phyloP scores from a whole-genome alignment of 495 filamentous ascomycete genomes.

The Penicillium argentinense region DNA sequence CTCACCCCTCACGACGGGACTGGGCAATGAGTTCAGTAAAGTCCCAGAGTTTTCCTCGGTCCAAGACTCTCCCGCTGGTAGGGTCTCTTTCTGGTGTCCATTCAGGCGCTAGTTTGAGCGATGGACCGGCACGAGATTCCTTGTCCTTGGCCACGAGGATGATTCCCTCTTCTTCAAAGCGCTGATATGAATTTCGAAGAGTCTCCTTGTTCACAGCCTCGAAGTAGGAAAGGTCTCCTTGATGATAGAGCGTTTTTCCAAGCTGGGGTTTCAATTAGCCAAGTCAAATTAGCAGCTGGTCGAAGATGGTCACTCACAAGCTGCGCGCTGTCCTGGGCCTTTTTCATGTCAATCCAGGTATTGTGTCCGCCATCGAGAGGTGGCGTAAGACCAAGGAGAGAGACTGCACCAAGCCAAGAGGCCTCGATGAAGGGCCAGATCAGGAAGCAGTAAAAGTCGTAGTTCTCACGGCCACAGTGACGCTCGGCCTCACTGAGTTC shows the following conservation, averaged over 20 bases:
- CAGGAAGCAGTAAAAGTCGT: slow-evolving; percentile 96
- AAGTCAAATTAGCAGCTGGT: not conserved
- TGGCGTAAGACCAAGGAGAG: slow-evolving; percentile 80
- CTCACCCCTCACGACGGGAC: slow-evolving; percentile 77
- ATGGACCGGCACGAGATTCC: slow-evolving; percentile 51
- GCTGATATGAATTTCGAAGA: slow-evolving; percentile 85
- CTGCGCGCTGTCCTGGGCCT: slow-evolving; percentile 80
- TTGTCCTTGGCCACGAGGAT: slow-evolving; percentile 68
- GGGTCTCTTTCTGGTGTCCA: slow-evolving; percentile 74
- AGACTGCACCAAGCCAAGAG: slow-evolving; percentile 84
- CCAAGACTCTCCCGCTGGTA: slow-evolving; percentile 57
- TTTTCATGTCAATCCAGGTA: slow-evolving; percentile 74
- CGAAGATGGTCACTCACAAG: slow-evolving; percentile 52
- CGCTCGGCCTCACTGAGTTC: slow-evolving; percentile 77
- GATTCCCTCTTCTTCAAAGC: slow-evolving; percentile 90
- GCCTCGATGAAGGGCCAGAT: slow-evolving; percentile 98
- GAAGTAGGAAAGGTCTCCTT: slow-evolving; percentile 94
- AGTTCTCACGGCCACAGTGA: slow-evolving; percentile 80
- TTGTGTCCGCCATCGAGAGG: slow-evolving; percentile 59
- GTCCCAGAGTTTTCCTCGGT: slow-evolving; percentile 78
- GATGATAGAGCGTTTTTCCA: slow-evolving; percentile 95
- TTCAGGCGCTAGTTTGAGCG: slow-evolving; percentile 67
- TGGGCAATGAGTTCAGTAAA: slow-evolving; percentile 86
- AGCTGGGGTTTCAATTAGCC: slow-evolving; percentile 55
- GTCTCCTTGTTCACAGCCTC: slow-evolving; percentile 98